Conservation (phyloP, 306 rosid species). For the Malus sylvestris region DNA sequence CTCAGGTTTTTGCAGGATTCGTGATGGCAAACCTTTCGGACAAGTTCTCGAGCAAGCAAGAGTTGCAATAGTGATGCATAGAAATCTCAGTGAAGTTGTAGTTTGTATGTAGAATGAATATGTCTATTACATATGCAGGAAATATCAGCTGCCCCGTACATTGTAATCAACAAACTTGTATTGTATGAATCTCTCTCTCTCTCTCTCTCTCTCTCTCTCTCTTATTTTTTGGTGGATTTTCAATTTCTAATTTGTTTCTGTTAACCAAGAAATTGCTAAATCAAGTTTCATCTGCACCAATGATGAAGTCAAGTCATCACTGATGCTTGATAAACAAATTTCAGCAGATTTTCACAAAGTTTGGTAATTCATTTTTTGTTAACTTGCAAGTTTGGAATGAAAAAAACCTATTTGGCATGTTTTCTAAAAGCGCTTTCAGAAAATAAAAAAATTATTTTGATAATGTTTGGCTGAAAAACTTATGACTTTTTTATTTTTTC, state of each 20-base stretch:
- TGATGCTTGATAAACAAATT: neutral
- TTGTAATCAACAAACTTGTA: neutral
- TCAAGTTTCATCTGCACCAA: too few species aligned
- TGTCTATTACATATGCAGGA: neutral
- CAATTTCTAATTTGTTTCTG: too few species aligned
- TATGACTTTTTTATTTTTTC: too few species aligned
- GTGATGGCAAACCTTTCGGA: constrained; percentile 55
- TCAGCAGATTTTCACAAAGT: neutral
- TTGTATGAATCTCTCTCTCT: too few species aligned
- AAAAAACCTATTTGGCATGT: too few species aligned
- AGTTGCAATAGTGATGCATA: constrained; percentile 1
- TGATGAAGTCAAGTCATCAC: too few species aligned
- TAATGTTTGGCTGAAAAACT: too few species aligned
- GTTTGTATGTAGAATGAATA: neutral
- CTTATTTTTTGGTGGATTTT: too few species aligned
- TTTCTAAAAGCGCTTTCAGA: too few species aligned
- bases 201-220: too few species aligned
- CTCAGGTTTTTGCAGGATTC: constrained; percentile 72
- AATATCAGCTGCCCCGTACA: neutral
- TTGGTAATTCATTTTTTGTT: neutral
- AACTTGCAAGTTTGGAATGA: neutral
- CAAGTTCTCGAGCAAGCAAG: constrained; percentile 30
- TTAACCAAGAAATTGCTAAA: too few species aligned
- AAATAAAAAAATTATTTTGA: too few species aligned
- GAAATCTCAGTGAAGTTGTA: neutral